Evolutionary conservation across 2,329 filamentous ascomycete genomes (phyloP).

Genomic region (Talaromyces amestolkiae): DNA sequence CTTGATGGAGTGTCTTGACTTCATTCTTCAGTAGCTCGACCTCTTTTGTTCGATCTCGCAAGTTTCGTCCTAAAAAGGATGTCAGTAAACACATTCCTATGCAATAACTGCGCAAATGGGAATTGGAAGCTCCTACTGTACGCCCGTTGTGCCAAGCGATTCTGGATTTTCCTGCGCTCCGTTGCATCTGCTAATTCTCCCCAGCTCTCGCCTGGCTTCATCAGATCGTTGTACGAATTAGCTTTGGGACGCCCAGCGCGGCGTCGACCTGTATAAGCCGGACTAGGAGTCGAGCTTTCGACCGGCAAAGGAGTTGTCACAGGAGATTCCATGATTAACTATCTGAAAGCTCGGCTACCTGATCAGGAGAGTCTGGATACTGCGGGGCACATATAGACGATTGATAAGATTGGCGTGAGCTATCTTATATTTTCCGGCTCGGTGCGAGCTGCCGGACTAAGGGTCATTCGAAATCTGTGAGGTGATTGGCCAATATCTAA

Average conservation of each 20-base stretch:
- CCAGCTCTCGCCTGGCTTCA: background rate
- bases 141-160: background rate
- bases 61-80: constrained; percentile 1
- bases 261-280: background rate
- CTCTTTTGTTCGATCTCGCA: background rate
- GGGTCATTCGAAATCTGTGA: background rate
- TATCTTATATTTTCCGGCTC: background rate
- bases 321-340: background rate
- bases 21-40: background rate
- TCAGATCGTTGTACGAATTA: background rate
- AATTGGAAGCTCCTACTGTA: background rate
- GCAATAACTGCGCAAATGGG: background rate
- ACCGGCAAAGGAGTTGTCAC: background rate
- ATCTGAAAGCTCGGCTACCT: background rate
- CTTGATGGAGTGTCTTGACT: background rate
- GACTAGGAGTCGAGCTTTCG: background rate
- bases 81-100: background rate
- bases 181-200: background rate
- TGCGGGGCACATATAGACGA: background rate
- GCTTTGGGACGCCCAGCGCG: background rate
- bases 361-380: background rate
- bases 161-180: constrained; percentile 1
- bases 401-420: background rate
- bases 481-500: background rate
- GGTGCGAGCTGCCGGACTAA: background rate